phyloP scores from a whole-genome alignment of 1,284 basidiomycete species.

The Coniferiporia weirii region DNA sequence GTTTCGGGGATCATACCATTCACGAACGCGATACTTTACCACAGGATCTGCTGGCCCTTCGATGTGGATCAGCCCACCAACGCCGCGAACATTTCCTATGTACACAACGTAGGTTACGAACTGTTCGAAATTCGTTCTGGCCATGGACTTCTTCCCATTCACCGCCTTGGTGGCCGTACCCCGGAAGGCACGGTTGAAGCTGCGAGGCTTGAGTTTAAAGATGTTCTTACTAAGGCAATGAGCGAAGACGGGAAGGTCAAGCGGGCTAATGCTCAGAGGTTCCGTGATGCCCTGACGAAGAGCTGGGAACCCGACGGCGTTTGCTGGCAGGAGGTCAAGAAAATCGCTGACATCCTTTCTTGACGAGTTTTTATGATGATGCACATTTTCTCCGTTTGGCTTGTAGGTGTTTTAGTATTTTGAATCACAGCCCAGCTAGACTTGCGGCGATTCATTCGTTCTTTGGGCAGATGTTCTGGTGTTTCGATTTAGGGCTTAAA shows the following conservation, averaged over 20 bases:
- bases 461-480: too few relatives aligned
- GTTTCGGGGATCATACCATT: not conserved
- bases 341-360: not conserved
- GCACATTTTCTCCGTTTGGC: too few relatives aligned
- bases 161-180: constrained; percentile 6
- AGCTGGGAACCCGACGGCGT: constrained; percentile 2
- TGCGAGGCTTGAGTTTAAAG: not conserved
- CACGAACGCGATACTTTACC: not conserved
- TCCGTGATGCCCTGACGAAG: not conserved
- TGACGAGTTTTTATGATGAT: not conserved
- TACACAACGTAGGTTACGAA: constrained; percentile 26
- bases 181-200: constrained; percentile 12
- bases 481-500: too few relatives aligned
- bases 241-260: constrained; percentile 8
- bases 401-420: too few relatives aligned
- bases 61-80: constrained; percentile 25
- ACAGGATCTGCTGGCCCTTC: constrained; percentile 27
- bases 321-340: constrained; percentile 7
- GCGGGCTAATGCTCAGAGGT: constrained; percentile 1
- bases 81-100: constrained; percentile 22
- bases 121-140: constrained; percentile 26
- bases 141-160: constrained; percentile 21
- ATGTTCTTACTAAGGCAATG: constrained; percentile 2
- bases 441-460: too few relatives aligned
- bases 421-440: too few relatives aligned